Conservation (phyloP, 257 asterid genomes). For the Solanum rostratum region DNA sequence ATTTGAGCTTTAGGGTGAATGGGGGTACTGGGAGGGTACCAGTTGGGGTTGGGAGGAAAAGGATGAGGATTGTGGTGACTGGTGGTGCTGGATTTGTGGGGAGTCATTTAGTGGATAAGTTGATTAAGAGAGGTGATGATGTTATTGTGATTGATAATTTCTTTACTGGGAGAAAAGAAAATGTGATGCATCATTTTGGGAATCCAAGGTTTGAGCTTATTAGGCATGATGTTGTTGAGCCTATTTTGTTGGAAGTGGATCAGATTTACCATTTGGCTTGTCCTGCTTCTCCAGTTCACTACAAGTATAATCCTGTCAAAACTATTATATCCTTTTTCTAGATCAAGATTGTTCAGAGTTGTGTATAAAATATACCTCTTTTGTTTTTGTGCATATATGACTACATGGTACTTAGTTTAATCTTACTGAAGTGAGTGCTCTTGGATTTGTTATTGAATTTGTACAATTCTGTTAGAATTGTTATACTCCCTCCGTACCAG, state of each 20-base stretch:
- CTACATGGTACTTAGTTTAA: background rate
- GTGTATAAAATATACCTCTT: background rate
- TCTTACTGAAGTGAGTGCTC: background rate
- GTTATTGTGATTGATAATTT: constrained; percentile 10
- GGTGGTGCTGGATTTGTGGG: constrained; percentile 25
- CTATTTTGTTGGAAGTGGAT: background rate
- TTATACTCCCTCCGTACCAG: too few relatives aligned
- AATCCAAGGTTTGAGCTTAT: constrained; percentile 9
- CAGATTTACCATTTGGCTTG: background rate
- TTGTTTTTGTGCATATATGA: background rate
- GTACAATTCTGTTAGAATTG: background rate
- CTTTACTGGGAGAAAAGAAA: constrained; percentile 10
- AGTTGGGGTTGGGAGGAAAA: constrained; percentile 14
- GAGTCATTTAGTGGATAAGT: constrained; percentile 18
- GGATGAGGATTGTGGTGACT: constrained; percentile 29
- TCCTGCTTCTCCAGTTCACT: constrained; percentile 12
- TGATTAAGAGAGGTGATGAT: constrained; percentile 10
- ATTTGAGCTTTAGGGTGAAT: background rate
- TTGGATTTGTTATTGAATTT: background rate
- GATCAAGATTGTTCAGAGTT: background rate
- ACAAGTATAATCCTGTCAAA: constrained; percentile 9
- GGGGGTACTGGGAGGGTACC: constrained; percentile 15
- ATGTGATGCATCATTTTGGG: constrained; percentile 11
- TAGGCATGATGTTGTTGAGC: constrained; percentile 14
- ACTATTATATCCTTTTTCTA: constrained; percentile 1